Percentiles rank a stretch among this genome's conserved stretches.
These are phyloP conservation scores for Aspergillus fischeri DNA, from an alignment of 2,329 filamentous ascomycete species.

Conservation along the genomic window DNA sequence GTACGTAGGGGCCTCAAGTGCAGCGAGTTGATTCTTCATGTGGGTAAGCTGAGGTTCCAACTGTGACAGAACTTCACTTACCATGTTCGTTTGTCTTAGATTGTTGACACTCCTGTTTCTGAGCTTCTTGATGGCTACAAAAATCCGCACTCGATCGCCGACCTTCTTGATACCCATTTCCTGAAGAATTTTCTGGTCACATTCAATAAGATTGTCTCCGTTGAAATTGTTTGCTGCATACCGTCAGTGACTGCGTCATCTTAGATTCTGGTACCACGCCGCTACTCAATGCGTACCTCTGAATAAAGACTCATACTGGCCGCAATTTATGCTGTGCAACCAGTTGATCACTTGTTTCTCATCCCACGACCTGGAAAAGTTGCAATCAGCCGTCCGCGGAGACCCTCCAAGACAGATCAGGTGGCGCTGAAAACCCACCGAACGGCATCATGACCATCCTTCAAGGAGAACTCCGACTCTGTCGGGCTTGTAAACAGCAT, in stretches of 20 bases:
- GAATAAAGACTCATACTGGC: conserved; percentile 89
- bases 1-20: conserved; percentile 63
- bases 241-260: conserved; percentile 15
- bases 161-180: conserved; percentile 99
- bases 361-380: conserved; percentile 63
- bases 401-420: neutral
- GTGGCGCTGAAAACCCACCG: conserved; percentile 48
- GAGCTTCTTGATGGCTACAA: conserved; percentile 77
- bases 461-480: conserved; percentile 79
- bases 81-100: conserved; percentile 79
- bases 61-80: conserved; percentile 42
- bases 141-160: conserved; percentile 89
- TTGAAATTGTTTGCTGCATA: conserved; percentile 81
- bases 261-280: neutral
- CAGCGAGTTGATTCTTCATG: conserved; percentile 73
- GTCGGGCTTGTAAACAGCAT: conserved; percentile 71
- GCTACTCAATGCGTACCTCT: conserved; percentile 48
- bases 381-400: conserved; percentile 15
- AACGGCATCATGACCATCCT: conserved; percentile 69
- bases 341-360: conserved; percentile 90
- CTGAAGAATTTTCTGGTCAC: conserved; percentile 92
- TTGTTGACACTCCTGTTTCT: conserved; percentile 72
- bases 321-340: conserved; percentile 84
- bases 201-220: conserved; percentile 91
- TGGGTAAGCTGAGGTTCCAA: conserved; percentile 12